Evolutionary conservation across 768 basidiomycete genomes (phyloP).

Genomic region (Mycena haematopus): DNA sequence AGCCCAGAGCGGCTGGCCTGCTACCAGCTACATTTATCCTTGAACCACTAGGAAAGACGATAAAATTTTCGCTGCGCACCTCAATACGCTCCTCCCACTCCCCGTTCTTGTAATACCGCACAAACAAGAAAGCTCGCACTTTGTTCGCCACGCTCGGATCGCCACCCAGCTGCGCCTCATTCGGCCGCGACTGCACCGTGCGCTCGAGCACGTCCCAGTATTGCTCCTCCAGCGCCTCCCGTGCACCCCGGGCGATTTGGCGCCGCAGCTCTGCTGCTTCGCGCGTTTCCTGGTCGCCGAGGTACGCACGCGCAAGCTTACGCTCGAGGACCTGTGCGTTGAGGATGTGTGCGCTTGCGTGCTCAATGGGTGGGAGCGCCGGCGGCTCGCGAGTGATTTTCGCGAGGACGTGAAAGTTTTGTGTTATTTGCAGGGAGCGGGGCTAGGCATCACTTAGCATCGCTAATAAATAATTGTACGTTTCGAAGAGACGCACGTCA

Average conservation of each 20-base stretch:
- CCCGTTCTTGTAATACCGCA: constrained; percentile 78
- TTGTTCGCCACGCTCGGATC: constrained; percentile 91
- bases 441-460: constrained; percentile 40
- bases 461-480: neutral
- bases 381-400: constrained; percentile 83
- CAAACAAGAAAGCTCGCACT: constrained; percentile 84
- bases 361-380: constrained; percentile 74
- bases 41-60: neutral
- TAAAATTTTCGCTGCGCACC: constrained; percentile 49
- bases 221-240: constrained; percentile 87
- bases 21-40: constrained; percentile 63
- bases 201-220: constrained; percentile 86
- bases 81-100: constrained; percentile 92
- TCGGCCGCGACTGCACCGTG: constrained; percentile 79
- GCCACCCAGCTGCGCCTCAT: constrained; percentile 88
- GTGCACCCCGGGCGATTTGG: constrained; percentile 79
- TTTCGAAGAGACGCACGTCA: constrained; percentile 51
- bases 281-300: constrained; percentile 68
- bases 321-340: constrained; percentile 83
- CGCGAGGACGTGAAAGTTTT: constrained; percentile 74
- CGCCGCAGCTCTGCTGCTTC: constrained; percentile 69
- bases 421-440: constrained; percentile 63
- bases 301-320: constrained; percentile 81
- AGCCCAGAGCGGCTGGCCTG: constrained; percentile 92
- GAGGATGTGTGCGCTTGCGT: constrained; percentile 82